These are phyloP conservation scores for Breviolum minutum DNA, from an alignment of 73 alveolate genomes.

Conservation along the genomic window DNA sequence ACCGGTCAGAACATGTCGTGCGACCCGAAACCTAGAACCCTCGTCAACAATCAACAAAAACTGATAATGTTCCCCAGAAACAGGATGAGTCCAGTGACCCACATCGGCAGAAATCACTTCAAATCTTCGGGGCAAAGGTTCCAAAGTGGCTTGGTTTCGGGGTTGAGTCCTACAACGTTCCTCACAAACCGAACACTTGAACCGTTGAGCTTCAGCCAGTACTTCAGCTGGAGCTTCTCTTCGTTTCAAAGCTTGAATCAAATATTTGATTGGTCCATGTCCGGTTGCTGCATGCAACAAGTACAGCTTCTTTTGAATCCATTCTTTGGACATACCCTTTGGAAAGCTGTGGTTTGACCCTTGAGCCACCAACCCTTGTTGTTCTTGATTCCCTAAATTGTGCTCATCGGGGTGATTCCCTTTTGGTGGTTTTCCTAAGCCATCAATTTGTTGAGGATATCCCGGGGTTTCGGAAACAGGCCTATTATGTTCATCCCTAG, in stretches of 20 bases:
- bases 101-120: neutral
- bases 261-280: neutral
- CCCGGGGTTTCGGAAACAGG: too few species aligned
- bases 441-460: too few species aligned
- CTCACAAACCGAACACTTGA: neutral
- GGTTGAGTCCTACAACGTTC: neutral
- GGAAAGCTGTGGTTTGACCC: too few species aligned
- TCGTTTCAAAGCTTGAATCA: neutral
- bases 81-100: neutral
- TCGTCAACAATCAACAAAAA: slow-evolving; percentile 3
- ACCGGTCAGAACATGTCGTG: neutral
- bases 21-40: neutral
- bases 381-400: too few species aligned
- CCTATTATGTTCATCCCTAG: too few species aligned
- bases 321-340: neutral
- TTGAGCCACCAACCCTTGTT: too few species aligned
- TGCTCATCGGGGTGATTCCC: too few species aligned
- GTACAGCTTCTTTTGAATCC: neutral
- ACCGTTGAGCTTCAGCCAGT: neutral
- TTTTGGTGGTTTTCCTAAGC: too few species aligned
- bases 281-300: neutral
- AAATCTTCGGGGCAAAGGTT: neutral
- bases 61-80: neutral
- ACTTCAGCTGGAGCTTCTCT: neutral
- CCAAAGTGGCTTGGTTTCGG: neutral